phyloP scores from a whole-genome alignment of 208 protist genomes.

The Acanthamoeba quina region DNA sequence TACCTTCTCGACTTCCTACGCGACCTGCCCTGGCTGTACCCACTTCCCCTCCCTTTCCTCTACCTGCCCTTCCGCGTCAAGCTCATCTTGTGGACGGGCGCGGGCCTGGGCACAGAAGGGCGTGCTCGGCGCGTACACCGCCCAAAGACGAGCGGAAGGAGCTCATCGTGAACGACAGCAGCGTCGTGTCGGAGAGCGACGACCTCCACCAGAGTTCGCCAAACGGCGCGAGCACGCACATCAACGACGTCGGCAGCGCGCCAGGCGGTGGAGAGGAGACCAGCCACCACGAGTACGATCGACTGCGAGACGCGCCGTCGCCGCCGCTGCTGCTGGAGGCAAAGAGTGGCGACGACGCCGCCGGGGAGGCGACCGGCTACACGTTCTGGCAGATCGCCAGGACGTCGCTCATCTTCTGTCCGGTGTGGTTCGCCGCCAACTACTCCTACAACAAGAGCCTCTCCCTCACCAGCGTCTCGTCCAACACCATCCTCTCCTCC shows the following conservation, averaged over 20 bases:
- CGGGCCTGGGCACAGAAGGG: background rate
- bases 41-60: background rate
- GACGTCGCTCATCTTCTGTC: constrained; percentile 75
- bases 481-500: constrained; percentile 76
- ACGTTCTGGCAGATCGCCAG: constrained; percentile 70
- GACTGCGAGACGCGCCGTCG: too few relatives aligned
- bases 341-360: background rate
- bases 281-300: too few relatives aligned
- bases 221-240: background rate
- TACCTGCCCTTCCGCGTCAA: background rate
- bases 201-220: too few relatives aligned
- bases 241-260: background rate
- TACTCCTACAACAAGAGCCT: constrained; percentile 76
- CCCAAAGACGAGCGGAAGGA: constrained; percentile 3
- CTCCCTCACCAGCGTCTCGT: constrained; percentile 76
- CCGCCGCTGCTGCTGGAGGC: too few relatives aligned
- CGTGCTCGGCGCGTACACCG: background rate
- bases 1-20: constrained; percentile 77
- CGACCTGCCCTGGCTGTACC: constrained; percentile 31
- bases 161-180: constrained; percentile 14
- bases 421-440: constrained; percentile 79
- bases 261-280: too few relatives aligned
- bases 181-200: background rate
- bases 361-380: background rate
- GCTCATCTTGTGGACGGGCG: background rate